Evolutionary conservation across 441 rosid genomes (phyloP).

Genomic region (Syzygium malaccense): DNA sequence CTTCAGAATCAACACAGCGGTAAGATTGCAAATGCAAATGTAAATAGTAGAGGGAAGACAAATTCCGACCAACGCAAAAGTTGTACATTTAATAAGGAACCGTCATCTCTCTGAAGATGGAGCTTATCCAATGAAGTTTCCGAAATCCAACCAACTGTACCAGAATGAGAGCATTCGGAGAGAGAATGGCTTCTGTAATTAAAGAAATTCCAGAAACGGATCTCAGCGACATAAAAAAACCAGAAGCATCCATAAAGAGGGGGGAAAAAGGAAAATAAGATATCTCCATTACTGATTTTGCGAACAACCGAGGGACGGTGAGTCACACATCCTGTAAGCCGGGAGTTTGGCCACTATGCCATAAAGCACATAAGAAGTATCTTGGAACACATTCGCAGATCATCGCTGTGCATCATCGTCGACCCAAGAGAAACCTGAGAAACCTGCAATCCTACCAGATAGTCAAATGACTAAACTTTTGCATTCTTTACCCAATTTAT

Average conservation of each 20-base stretch:
- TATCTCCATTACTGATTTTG: not conserved
- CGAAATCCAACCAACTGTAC: not conserved
- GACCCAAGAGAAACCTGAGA: not conserved
- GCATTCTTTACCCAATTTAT: not conserved
- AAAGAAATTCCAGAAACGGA: not conserved
- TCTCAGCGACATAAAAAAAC: not conserved
- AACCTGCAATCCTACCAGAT: not conserved
- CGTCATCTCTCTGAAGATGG: not conserved
- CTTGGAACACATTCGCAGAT: not conserved
- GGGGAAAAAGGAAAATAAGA: not conserved
- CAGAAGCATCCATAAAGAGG: not conserved
- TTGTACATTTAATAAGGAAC: not conserved
- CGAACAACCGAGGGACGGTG: not conserved
- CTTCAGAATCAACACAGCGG: conserved; percentile 14
- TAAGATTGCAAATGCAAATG: not conserved
- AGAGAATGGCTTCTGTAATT: not conserved
- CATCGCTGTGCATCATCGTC: not conserved
- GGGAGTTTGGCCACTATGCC: not conserved
- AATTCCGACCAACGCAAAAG: not conserved
- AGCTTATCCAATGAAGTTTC: not conserved
- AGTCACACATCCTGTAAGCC: conserved; percentile 5
- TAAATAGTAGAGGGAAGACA: not conserved
- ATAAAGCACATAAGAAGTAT: not conserved
- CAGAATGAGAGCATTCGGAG: not conserved
- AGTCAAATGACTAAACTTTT: not conserved